Evolutionary conservation across 192 early-diverging fungal genomes (phyloP).

Genomic region (Helicostylum pulchrum): DNA sequence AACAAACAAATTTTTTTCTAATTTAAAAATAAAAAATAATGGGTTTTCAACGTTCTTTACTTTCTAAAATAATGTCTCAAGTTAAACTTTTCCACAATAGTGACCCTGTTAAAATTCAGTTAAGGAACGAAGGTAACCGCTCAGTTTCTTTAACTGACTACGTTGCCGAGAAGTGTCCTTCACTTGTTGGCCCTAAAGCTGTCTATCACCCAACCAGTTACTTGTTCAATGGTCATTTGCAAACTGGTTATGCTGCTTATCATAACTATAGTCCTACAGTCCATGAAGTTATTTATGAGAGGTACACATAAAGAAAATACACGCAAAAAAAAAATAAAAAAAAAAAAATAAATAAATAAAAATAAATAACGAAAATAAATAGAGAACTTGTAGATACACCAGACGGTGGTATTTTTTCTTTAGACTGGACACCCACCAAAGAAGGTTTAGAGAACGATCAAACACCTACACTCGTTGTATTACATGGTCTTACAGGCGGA

Average conservation of each 20-base stretch:
- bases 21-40: no score
- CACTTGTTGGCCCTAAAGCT: slow-evolving; percentile 47
- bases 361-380: no score
- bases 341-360: slow-evolving; percentile 4
- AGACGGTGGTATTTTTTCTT: slow-evolving; percentile 83
- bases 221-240: slow-evolving; percentile 76
- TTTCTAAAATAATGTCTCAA: slow-evolving; percentile 6
- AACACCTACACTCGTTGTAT: slow-evolving; percentile 76
- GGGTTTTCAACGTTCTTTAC: no score
- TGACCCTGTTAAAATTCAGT: slow-evolving; percentile 8
- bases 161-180: slow-evolving; percentile 48
- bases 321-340: slow-evolving; percentile 7
- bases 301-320: slow-evolving; percentile 37
- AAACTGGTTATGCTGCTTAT: slow-evolving; percentile 68
- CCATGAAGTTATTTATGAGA: slow-evolving; percentile 54
- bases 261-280: slow-evolving; percentile 34
- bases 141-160: slow-evolving; percentile 32
- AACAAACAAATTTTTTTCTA: no score
- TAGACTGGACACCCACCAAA: slow-evolving; percentile 83
- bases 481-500: slow-evolving; percentile 92
- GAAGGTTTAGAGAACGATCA: slow-evolving; percentile 48
- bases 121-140: not conserved
- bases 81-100: slow-evolving; percentile 19
- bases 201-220: slow-evolving; percentile 69
- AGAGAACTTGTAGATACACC: slow-evolving; percentile 56